phyloP scores from a whole-genome alignment of 129 eudicot genomes.

The Pittosporum tobira region DNA sequence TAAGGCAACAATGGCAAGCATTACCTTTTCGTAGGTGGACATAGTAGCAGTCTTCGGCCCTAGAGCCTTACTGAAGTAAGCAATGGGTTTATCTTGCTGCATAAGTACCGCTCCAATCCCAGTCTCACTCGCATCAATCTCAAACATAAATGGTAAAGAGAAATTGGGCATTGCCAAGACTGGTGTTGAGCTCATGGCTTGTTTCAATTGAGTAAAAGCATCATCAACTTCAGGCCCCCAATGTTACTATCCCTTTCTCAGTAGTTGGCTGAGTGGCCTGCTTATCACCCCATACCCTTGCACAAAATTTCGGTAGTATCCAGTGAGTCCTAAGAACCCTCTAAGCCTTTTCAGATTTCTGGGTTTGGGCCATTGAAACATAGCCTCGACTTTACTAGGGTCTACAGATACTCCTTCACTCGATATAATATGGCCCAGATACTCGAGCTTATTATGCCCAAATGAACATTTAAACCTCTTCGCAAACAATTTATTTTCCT shows the following conservation, averaged over 20 bases:
- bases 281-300: background rate
- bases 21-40: background rate
- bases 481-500: too few relatives aligned
- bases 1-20: background rate
- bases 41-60: background rate
- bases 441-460: too few relatives aligned
- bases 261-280: background rate
- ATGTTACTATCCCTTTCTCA: constrained; percentile 1
- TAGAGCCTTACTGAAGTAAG: too few relatives aligned
- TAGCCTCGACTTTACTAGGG: constrained; percentile 9
- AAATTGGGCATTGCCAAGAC: too few relatives aligned
- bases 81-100: too few relatives aligned
- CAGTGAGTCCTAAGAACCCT: constrained; percentile 3
- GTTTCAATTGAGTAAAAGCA: too few relatives aligned
- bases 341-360: background rate
- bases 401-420: background rate
- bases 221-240: background rate
- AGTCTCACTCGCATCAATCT: too few relatives aligned
- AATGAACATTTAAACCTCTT: too few relatives aligned
- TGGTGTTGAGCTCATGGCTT: too few relatives aligned
- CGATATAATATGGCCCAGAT: constrained; percentile 6
- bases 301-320: too few relatives aligned
- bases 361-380: constrained; percentile 6
- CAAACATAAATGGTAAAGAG: too few relatives aligned
- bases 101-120: too few relatives aligned